phyloP scores from a whole-genome alignment of 2,329 filamentous ascomycete genomes.

The Cladophialophora immunda region DNA sequence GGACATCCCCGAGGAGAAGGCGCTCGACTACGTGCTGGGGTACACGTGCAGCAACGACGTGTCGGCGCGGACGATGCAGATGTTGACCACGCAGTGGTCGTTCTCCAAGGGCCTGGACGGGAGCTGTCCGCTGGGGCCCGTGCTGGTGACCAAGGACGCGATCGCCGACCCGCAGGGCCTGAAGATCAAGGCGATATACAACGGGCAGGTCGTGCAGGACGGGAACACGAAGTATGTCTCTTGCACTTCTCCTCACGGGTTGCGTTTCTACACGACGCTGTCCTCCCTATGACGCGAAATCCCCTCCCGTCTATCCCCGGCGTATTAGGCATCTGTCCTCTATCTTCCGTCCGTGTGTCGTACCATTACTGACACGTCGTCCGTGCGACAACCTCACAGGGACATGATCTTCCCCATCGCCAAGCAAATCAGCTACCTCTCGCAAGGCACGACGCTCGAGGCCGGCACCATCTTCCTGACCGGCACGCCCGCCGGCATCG shows the following conservation, averaged over 20 bases:
- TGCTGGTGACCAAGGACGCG: slow-evolving; percentile 42
- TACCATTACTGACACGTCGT: background rate
- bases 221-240: slow-evolving; percentile 37
- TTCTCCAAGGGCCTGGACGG: slow-evolving; percentile 53
- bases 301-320: too few relatives aligned
- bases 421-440: slow-evolving; percentile 49
- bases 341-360: too few relatives aligned
- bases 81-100: slow-evolving; percentile 50
- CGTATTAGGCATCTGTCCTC: too few relatives aligned
- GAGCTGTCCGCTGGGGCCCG: slow-evolving; percentile 52
- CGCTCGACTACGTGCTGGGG: slow-evolving; percentile 52
- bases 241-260: too few relatives aligned
- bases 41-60: slow-evolving; percentile 54
- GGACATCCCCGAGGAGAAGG: slow-evolving; percentile 49
- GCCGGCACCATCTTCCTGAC: slow-evolving; percentile 52
- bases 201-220: slow-evolving; percentile 38
- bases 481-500: slow-evolving; percentile 56
- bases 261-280: too few relatives aligned
- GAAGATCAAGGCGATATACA: slow-evolving; percentile 46
- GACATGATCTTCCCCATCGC: slow-evolving; percentile 53
- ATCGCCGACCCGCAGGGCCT: slow-evolving; percentile 53
- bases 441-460: slow-evolving; percentile 51
- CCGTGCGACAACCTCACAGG: slow-evolving; percentile 9
- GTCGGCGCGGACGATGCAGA: slow-evolving; percentile 50
- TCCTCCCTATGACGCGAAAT: too few relatives aligned